Base-by-base conservation (phyloP, 192 early-diverging fungal genomes). In the Entomortierella chlamydospora region DNA sequence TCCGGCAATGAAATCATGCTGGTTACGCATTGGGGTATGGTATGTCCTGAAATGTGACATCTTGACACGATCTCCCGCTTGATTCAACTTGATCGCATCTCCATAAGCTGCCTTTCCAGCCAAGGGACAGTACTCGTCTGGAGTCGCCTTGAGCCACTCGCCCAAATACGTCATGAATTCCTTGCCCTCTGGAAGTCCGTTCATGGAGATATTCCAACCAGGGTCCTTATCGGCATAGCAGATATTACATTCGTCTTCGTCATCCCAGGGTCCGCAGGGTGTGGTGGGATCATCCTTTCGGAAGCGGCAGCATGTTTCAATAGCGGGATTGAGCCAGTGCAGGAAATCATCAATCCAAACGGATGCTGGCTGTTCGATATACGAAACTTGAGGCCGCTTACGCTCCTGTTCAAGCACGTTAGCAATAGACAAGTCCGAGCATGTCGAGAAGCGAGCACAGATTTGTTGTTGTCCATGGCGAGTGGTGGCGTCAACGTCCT, bases 311-410 rank as follows among this genome's bases (percentile, higher is more conserved):
- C 90, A 91, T 45, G 56, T 73, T 23, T 82, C 86, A 25, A 88
- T 69, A 9, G 73, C 74, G 8, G 90, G 90, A 54, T 86, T 91
- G 17, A 90, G 77, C 90, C 90, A 91, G 63, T 87, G 83, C 23
- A 90, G 66, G 53, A 87, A 90, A 66, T 91, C 90, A 59, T 91
- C 90, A 11, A 90, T 66, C 90, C 90, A 91, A 17, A 85, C 83
- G 28, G 86, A 73, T 1, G 90, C 85, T 3, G 90, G 89, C 45
- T 90, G 84, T 10, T 87, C 90, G 51, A 91, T 87, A 59, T 76
- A 89, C 3, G 89, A 90, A 8, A 90, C 83, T 9, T 82, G 28
- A 10, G 87, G 83, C 13, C 90, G 83, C 62, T 90, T 90, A 12
- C 90, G 83, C 29, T 91, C 90, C 68, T 89, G 87, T 57, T 91